phyloP scores from a whole-genome alignment of 495 filamentous ascomycete species.

The Neurospora tetrasperma region DNA sequence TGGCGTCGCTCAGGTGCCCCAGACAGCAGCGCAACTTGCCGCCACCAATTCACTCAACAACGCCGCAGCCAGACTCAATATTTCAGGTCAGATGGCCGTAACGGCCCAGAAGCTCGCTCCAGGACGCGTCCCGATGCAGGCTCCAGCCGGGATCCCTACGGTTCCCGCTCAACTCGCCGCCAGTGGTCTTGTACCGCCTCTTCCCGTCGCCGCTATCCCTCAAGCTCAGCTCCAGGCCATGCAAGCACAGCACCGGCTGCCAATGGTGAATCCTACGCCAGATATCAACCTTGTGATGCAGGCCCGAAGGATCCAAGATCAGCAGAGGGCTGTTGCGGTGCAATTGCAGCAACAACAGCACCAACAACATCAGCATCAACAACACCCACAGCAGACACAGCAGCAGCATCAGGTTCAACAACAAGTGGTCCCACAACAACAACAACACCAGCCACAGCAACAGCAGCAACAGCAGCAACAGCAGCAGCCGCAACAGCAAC shows the following conservation, averaged over 20 bases:
- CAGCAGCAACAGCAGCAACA: slow-evolving; percentile 14
- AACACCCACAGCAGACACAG: slow-evolving; percentile 24
- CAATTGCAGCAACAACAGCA: slow-evolving; percentile 33
- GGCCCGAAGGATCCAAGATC: slow-evolving; percentile 51
- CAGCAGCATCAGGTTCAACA: slow-evolving; percentile 18
- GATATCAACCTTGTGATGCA: slow-evolving; percentile 45
- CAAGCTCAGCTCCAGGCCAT: slow-evolving; percentile 59
- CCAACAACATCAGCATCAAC: slow-evolving; percentile 28
- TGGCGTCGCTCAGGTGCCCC: slow-evolving; percentile 22
- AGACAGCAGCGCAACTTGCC: slow-evolving; percentile 28
- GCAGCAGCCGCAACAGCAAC: slow-evolving; percentile 23
- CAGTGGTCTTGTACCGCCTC: slow-evolving; percentile 41
- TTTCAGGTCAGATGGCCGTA: slow-evolving; percentile 27
- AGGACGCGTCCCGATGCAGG: slow-evolving; percentile 31
- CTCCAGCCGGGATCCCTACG: slow-evolving; percentile 29
- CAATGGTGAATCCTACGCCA: slow-evolving; percentile 54
- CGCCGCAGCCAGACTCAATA: slow-evolving; percentile 23
- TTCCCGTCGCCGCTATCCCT: slow-evolving; percentile 59
- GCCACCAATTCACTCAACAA: slow-evolving; percentile 28
- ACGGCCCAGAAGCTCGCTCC: slow-evolving; percentile 25
- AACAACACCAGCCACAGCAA: slow-evolving; percentile 24
- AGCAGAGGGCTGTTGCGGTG: slow-evolving; percentile 45
- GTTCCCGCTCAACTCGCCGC: slow-evolving; percentile 31
- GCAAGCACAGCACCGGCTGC: slow-evolving; percentile 49
- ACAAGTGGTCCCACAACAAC: slow-evolving; percentile 1